These are phyloP conservation scores for Entomortierella lignicola DNA, from an alignment of 192 early-diverging fungal genomes.

Conservation along the genomic window DNA sequence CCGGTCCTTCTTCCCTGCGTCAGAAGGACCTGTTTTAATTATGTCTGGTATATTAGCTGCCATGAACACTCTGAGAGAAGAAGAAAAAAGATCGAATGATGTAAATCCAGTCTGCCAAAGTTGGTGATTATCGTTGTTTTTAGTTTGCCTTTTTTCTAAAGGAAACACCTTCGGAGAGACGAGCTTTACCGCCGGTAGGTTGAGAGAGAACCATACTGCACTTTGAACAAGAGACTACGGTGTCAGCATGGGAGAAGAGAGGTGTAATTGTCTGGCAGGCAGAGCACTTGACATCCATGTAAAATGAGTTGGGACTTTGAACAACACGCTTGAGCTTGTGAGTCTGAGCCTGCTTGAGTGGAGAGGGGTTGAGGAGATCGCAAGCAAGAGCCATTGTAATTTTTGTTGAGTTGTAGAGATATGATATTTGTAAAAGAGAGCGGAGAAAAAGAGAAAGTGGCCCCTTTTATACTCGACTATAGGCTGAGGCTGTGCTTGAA, in stretches of 20 bases:
- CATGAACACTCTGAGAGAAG: too few species aligned
- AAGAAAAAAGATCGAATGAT: too few species aligned
- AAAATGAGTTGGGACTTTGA: conserved; percentile 91
- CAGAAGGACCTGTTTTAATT: neutral
- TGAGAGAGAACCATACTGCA: conserved; percentile 90
- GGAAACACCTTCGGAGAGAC: conserved; percentile 82
- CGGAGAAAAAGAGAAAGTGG: too few species aligned
- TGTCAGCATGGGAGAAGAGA: conserved; percentile 92
- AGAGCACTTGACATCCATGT: conserved; percentile 99
- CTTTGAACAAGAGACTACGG: conserved; percentile 85
- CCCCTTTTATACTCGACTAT: too few species aligned
- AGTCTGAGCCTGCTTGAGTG: conserved; percentile 74
- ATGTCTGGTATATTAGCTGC: neutral
- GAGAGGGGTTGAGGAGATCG: conserved; percentile 94
- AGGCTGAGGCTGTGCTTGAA: too few species aligned
- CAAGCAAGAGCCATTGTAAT: conserved; percentile 74
- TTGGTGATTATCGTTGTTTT: conserved; percentile 20
- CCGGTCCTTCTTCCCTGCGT: neutral
- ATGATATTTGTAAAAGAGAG: neutral
- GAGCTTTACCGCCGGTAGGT: conserved; percentile 90
- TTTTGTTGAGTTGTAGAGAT: neutral
- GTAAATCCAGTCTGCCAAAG: too few species aligned
- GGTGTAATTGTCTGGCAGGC: conserved; percentile 89
- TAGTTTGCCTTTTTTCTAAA: conserved; percentile 87
- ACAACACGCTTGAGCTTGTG: conserved; percentile 75